phyloP scores from a whole-genome alignment of 2,329 filamentous ascomycete species.

The Pseudonectria foliicola region DNA sequence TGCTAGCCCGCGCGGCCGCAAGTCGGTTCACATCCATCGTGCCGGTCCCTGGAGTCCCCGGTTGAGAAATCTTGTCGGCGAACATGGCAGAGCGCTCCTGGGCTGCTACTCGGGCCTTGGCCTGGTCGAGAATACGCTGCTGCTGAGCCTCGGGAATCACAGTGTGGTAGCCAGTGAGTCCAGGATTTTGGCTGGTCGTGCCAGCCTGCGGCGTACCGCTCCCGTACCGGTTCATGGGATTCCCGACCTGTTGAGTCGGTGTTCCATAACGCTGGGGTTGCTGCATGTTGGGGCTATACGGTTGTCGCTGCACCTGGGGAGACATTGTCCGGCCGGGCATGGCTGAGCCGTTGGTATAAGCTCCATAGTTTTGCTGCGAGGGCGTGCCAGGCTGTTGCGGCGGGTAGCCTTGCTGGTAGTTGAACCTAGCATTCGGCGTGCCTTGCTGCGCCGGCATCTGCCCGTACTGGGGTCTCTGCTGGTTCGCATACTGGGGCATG shows the following conservation, averaged over 20 bases:
- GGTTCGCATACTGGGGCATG: constrained; percentile 41
- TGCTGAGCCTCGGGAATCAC: constrained; percentile 44
- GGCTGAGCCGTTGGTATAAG: constrained; percentile 37
- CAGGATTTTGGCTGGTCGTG: constrained; percentile 27
- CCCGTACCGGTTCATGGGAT: constrained; percentile 27
- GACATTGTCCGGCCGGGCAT: constrained; percentile 37
- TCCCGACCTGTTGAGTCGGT: constrained; percentile 23
- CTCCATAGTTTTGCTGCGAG: constrained; percentile 28
- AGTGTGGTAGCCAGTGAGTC: constrained; percentile 40
- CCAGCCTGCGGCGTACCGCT: constrained; percentile 25
- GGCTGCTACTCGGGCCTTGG: constrained; percentile 40
- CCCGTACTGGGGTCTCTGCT: constrained; percentile 37
- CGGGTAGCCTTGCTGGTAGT: constrained; percentile 31
- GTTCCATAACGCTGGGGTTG: constrained; percentile 27
- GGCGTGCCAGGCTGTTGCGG: constrained; percentile 32
- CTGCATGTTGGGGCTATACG: constrained; percentile 32
- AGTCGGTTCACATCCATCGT: constrained; percentile 25
- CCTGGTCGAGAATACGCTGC: constrained; percentile 44
- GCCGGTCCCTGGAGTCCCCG: constrained; percentile 27
- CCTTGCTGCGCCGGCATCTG: constrained; percentile 35
- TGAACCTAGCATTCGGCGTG: constrained; percentile 36
- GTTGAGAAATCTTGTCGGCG: constrained; percentile 40
- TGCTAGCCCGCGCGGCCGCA: constrained; percentile 29
- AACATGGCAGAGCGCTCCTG: constrained; percentile 36
- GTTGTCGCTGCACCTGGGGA: constrained; percentile 34